A percentile compares a stretch with the other conserved stretches of the same genome.
These are phyloP conservation scores for Epichloe glyceriae DNA, from an alignment of 2,329 filamentous ascomycete genomes.

Conservation along the genomic window DNA sequence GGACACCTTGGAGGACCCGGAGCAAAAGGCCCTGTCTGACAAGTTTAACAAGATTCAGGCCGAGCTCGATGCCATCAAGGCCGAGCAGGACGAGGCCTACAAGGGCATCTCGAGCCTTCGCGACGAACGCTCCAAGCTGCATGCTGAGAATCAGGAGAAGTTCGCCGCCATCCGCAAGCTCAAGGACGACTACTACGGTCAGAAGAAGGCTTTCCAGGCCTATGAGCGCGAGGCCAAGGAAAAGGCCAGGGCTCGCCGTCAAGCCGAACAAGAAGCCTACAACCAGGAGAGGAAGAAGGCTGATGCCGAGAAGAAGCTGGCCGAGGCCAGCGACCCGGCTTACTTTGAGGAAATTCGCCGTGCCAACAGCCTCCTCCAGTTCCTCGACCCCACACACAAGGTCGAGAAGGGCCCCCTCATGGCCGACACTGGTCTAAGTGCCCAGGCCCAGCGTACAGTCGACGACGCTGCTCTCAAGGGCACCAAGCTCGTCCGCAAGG, in stretches of 20 bases:
- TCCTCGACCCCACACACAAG: constrained; percentile 68
- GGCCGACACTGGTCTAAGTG: constrained; percentile 60
- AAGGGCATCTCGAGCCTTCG: constrained; percentile 75
- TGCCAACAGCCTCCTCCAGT: constrained; percentile 74
- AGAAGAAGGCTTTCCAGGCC: constrained; percentile 68
- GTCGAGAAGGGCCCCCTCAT: constrained; percentile 54
- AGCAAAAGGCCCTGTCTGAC: constrained; percentile 76
- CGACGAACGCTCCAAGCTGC: constrained; percentile 74
- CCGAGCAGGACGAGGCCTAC: constrained; percentile 80
- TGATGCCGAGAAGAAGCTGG: constrained; percentile 61
- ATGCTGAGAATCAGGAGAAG: constrained; percentile 77
- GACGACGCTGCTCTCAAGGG: constrained; percentile 79
- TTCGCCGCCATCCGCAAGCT: constrained; percentile 69
- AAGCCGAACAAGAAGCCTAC: constrained; percentile 65
- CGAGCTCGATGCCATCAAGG: constrained; percentile 82
- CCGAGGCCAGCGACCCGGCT: constrained; percentile 72
- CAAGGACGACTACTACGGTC: constrained; percentile 78
- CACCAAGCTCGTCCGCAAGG: constrained; percentile 70
- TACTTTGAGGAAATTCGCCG: constrained; percentile 88
- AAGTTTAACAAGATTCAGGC: constrained; percentile 74
- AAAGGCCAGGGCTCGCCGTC: constrained; percentile 61
- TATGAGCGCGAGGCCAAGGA: constrained; percentile 77
- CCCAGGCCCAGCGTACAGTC: constrained; percentile 69
- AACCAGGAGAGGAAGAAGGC: constrained; percentile 63
- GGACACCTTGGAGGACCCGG: constrained; percentile 82